Percentiles rank a stretch among this genome's conserved stretches.
Evolutionary conservation across 768 basidiomycete species (phyloP).

Genomic region (Jaapia argillacea): DNA sequence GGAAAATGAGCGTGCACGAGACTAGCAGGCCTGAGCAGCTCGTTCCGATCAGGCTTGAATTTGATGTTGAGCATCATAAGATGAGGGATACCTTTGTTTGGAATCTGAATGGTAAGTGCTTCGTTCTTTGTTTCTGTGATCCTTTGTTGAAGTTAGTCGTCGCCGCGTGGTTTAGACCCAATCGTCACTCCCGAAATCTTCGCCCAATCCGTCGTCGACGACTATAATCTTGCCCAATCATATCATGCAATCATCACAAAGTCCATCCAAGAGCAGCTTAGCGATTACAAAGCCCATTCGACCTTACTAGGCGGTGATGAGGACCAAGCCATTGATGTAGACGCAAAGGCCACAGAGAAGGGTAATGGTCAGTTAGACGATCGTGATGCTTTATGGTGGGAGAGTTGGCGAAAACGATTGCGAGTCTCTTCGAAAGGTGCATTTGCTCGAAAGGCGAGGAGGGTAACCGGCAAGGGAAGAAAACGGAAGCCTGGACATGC

Average conservation of each 20-base stretch:
- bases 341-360: constrained; percentile 12
- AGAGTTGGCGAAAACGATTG: constrained; percentile 53
- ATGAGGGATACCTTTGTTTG: constrained; percentile 96
- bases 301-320: constrained; percentile 34
- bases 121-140: neutral
- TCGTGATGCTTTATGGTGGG: constrained; percentile 55
- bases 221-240: constrained; percentile 64
- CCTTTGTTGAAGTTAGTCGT: too few species aligned
- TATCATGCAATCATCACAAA: constrained; percentile 65
- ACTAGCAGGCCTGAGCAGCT: constrained; percentile 68
- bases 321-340: constrained; percentile 25
- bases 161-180: constrained; percentile 46
- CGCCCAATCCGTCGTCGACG: constrained; percentile 84
- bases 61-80: constrained; percentile 90
- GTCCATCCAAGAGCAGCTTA: constrained; percentile 81
- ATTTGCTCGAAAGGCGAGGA: constrained; percentile 23
- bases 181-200: constrained; percentile 85
- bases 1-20: constrained; percentile 43
- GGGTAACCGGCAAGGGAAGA: constrained; percentile 16
- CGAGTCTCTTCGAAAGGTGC: constrained; percentile 27
- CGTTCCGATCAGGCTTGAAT: constrained; percentile 91
- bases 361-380: constrained; percentile 37
- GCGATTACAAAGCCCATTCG: constrained; percentile 66
- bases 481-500: constrained; percentile 33
- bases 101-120: constrained; percentile 80